A percentile compares a stretch with the other conserved stretches of the same genome.
Evolutionary conservation across 306 rosid species (phyloP).

Genomic region (Vicia sativa): DNA sequence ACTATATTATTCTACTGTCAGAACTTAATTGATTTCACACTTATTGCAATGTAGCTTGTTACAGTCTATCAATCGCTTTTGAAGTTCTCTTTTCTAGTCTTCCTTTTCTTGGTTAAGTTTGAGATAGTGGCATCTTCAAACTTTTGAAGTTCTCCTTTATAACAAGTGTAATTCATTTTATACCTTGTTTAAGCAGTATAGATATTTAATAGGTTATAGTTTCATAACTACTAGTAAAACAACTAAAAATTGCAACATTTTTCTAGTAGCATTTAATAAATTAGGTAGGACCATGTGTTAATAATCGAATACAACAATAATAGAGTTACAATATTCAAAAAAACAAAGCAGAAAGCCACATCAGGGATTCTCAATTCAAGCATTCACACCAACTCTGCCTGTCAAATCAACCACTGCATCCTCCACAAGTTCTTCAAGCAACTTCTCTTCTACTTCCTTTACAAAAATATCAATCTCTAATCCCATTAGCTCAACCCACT

Average conservation of each 20-base stretch:
- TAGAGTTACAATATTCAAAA: slow-evolving; percentile 49
- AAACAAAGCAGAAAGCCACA: slow-evolving; percentile 35
- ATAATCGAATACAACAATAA: slow-evolving; percentile 61
- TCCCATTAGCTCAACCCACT: slow-evolving; percentile 66
- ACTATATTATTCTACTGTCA: slow-evolving; percentile 29
- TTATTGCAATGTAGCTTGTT: slow-evolving; percentile 20
- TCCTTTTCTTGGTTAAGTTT: slow-evolving; percentile 23
- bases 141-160: background rate
- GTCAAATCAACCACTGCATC: slow-evolving; percentile 82
- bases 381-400: slow-evolving; percentile 47
- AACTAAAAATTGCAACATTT: slow-evolving; percentile 30
- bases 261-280: slow-evolving; percentile 43
- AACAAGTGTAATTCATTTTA: too few species aligned
- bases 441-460: slow-evolving; percentile 73
- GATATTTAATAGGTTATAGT: too few species aligned
- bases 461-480: slow-evolving; percentile 70
- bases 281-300: slow-evolving; percentile 49
- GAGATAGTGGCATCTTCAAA: background rate
- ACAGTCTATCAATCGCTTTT: slow-evolving; percentile 28
- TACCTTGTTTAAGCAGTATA: too few species aligned
- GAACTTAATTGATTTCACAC: slow-evolving; percentile 23
- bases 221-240: slow-evolving; percentile 10
- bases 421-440: slow-evolving; percentile 88
- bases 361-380: slow-evolving; percentile 39
- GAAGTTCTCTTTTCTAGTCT: background rate